Evolutionary conservation across 1,284 basidiomycete species (phyloP).

Genomic region (Athelia psychrophila): DNA sequence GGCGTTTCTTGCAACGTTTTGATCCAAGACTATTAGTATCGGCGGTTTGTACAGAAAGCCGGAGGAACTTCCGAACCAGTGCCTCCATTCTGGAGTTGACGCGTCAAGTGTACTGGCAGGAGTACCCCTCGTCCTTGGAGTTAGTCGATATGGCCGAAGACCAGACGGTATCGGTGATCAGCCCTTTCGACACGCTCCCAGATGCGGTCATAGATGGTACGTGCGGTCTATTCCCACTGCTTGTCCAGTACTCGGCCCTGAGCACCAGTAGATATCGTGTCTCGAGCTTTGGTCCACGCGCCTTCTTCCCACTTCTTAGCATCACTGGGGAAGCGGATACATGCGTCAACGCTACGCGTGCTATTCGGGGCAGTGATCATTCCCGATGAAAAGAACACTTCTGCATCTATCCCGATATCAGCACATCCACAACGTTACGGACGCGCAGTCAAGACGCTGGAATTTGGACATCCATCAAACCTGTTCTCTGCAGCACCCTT

Average conservation of each 20-base stretch:
- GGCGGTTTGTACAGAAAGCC: no score
- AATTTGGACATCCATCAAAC: slow-evolving; percentile 13
- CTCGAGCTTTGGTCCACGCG: slow-evolving; percentile 9
- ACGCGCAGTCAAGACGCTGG: slow-evolving; percentile 21
- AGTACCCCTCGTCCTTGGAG: no score
- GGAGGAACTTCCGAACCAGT: no score
- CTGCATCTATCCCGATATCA: slow-evolving; percentile 18
- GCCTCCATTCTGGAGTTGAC: no score
- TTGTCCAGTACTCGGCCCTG: neutral
- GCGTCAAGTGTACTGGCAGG: no score
- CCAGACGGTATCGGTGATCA: neutral
- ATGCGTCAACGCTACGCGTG: slow-evolving; percentile 24
- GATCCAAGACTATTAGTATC: no score
- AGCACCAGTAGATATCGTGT: slow-evolving; percentile 12
- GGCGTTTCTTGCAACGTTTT: no score
- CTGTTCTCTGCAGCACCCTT: slow-evolving; percentile 5
- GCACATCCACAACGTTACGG: slow-evolving; percentile 25
- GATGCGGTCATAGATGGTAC: slow-evolving; percentile 18
- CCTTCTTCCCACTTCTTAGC: slow-evolving; percentile 21
- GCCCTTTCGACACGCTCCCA: slow-evolving; percentile 11
- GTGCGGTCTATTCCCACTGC: neutral
- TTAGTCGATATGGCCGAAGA: no score
- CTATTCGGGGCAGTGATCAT: slow-evolving; percentile 23
- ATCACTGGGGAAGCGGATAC: slow-evolving; percentile 23
- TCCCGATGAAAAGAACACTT: slow-evolving; percentile 23